Percentiles rank a stretch among this genome's conserved stretches.
These are phyloP conservation scores for Nothophaeocryptopus gaeumannii DNA, from an alignment of 2,329 filamentous ascomycete species.

Conservation along the genomic window DNA sequence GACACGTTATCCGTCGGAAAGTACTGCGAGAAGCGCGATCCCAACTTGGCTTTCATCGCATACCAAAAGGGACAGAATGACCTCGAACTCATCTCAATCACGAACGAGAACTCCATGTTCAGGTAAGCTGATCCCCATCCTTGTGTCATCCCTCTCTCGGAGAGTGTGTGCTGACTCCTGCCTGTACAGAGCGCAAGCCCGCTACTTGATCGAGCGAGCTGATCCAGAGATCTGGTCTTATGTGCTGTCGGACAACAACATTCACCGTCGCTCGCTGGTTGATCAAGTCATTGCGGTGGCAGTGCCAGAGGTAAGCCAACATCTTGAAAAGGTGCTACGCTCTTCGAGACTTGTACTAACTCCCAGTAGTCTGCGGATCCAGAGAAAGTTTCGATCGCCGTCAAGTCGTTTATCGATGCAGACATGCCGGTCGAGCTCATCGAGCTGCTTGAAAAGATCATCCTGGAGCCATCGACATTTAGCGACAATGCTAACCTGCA, in stretches of 20 bases:
- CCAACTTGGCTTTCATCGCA: slow-evolving; percentile 89
- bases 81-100: slow-evolving; percentile 92
- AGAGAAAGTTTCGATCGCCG: slow-evolving; percentile 89
- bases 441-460: slow-evolving; percentile 97
- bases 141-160: too few relatives aligned
- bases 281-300: slow-evolving; percentile 96
- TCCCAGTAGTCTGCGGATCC: slow-evolving; percentile 82
- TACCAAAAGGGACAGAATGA: slow-evolving; percentile 98
- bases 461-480: slow-evolving; percentile 98
- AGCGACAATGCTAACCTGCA: slow-evolving; percentile 96
- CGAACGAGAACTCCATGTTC: slow-evolving; percentile 81
- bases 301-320: slow-evolving; percentile 47
- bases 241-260: slow-evolving; percentile 91
- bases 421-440: slow-evolving; percentile 93
- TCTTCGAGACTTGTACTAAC: background rate
- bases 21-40: slow-evolving; percentile 98
- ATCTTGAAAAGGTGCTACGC: background rate
- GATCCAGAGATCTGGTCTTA: slow-evolving; percentile 92
- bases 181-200: slow-evolving; percentile 97
- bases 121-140: too few relatives aligned
- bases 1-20: slow-evolving; percentile 90
- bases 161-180: too few relatives aligned
- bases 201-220: slow-evolving; percentile 87
- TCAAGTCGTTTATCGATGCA: slow-evolving; percentile 85
- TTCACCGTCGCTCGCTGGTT: slow-evolving; percentile 87